Conservation (phyloP, 768 basidiomycete species). For the Nidularia pulvinata region DNA sequence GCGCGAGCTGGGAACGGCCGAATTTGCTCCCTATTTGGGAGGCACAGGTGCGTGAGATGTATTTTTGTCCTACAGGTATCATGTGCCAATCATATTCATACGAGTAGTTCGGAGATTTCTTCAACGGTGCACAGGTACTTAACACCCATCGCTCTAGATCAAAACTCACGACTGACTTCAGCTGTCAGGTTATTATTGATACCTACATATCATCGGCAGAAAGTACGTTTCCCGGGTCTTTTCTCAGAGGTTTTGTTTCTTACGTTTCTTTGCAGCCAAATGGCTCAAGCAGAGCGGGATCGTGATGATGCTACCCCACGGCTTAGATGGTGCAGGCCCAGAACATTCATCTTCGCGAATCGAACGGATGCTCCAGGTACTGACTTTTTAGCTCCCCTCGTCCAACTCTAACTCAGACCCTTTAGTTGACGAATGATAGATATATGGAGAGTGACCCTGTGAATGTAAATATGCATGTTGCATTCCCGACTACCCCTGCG, state of each 20-base stretch:
- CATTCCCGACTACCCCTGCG: conserved; percentile 86
- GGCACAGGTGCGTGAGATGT: conserved; percentile 58
- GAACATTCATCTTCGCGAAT: conserved; percentile 91
- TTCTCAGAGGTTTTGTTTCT: not conserved
- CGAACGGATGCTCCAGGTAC: conserved; percentile 89
- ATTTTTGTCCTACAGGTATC: not conserved
- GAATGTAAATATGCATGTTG: conserved; percentile 84
- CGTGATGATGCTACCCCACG: conserved; percentile 85
- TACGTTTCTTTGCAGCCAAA: conserved; percentile 56
- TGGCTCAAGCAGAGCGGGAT: conserved; percentile 93
- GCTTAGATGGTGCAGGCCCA: conserved; percentile 90
- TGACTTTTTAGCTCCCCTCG: conserved; percentile 4
- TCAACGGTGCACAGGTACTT: conserved; percentile 80
- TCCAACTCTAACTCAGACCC: not conserved
- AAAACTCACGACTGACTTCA: no score
- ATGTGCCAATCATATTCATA: not conserved
- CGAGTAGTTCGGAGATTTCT: conserved; percentile 85
- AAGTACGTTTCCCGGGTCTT: conserved; percentile 45
- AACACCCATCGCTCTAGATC: no score
- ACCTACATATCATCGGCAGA: conserved; percentile 86
- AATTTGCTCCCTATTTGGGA: conserved; percentile 89
- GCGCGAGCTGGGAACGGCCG: conserved; percentile 87
- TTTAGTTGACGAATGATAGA: conserved; percentile 77
- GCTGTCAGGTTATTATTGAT: conserved; percentile 74
- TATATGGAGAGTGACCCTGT: conserved; percentile 31